Base-by-base conservation (phyloP, 768 basidiomycete species). In the Boletus rufocinnamomeus region DNA sequence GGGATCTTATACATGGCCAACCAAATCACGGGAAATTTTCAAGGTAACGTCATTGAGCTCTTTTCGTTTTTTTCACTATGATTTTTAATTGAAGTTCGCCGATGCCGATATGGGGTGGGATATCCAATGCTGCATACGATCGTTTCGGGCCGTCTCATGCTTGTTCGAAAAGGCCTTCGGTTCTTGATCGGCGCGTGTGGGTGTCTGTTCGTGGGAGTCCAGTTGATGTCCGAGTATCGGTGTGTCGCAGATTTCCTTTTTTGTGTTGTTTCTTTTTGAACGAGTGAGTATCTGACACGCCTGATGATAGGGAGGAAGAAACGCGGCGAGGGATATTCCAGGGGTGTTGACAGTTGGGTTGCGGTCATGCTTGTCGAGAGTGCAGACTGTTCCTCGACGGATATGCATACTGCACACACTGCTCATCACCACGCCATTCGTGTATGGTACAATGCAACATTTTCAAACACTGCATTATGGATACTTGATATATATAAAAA, bases 201-300 rank as follows among this genome's bases (percentile, higher is more conserved):
- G 2, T 86, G 85, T 66, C 47, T 98, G 14, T 98, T 95, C 67
- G 80, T 93, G 23, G 92, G 82, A 3, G 86, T 84, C 2, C 96
- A 98, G 67, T 70, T 96, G 46, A 97, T 98, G 96, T 93, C 98
- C 59, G 96, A 98, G 68, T 98, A 98, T 73, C 78, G 93, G 92
- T 89, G 62, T 21, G 87, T 77, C 4, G 8, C 56, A 27, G 3
- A n/a, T 41, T 37, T 23, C 53, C n/a, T 40, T 40, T 32, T 4
- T 23, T 37, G 38, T 19, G 38, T 19, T 40, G 19, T n/a, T 41
- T n/a, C 4, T 41, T 55, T 37, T 37, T 14, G 4, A 13, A 46
- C 28, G 49, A 38, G n/a, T 25, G 55, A 27, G 21, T 25, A 41
- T 55, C 55, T 58, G 43, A 52, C 46, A 56, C n/a, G 44, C 19